These are phyloP conservation scores for Physcomitrellopsis africana DNA, from an alignment of 225 moss, liverwort and hornwort species.

Conservation along the genomic window DNA sequence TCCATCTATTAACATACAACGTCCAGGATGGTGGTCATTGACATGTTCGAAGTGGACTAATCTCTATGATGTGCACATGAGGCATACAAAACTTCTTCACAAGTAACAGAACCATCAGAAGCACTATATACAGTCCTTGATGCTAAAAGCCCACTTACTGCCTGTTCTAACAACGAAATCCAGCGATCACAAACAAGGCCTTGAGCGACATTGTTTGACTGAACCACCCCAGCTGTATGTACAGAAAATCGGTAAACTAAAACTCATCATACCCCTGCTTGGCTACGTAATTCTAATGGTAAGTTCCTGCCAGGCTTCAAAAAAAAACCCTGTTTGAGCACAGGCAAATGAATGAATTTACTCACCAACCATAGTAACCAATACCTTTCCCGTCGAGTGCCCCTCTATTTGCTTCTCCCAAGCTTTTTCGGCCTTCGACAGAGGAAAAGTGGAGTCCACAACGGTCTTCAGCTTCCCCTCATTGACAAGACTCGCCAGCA, in stretches of 20 bases:
- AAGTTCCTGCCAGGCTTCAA: background rate
- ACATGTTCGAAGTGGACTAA: background rate
- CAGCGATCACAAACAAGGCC: background rate
- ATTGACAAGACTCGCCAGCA: conserved; percentile 38
- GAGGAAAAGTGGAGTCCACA: conserved; percentile 61
- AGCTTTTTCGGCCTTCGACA: conserved; percentile 62
- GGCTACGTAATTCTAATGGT: background rate
- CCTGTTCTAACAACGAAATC: too few relatives aligned
- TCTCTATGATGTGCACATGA: background rate
- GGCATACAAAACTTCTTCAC: background rate
- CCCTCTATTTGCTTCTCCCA: conserved; percentile 76
- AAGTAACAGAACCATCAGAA: background rate
- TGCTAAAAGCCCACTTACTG: background rate
- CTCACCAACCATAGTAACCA: conserved; percentile 59
- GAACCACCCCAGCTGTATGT: too few relatives aligned
- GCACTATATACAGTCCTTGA: background rate
- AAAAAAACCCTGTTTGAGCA: background rate
- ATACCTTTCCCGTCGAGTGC: conserved; percentile 70
- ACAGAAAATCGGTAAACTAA: background rate
- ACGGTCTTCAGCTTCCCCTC: conserved; percentile 71
- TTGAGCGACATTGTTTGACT: background rate
- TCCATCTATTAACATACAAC: too few relatives aligned
- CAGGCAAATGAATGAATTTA: background rate
- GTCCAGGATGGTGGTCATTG: too few relatives aligned
- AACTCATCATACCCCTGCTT: too few relatives aligned